These are phyloP conservation scores for Metroxylon sagu DNA, from an alignment of 176 grass and related monocot genomes.

Conservation along the genomic window DNA sequence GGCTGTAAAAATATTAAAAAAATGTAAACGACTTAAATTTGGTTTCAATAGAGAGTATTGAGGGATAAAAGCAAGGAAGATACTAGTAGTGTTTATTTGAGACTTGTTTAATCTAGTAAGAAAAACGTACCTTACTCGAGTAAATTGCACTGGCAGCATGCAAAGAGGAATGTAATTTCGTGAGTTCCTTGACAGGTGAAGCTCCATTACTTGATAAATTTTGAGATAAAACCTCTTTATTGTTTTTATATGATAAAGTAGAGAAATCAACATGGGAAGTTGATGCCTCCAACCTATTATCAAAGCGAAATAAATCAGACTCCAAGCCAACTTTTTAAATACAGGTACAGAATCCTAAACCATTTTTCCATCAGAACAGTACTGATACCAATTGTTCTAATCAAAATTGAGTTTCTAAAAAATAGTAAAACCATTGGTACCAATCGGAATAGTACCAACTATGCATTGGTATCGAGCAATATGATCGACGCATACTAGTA, in stretches of 20 bases:
- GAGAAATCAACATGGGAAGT: conserved; percentile 56
- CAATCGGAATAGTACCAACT: no score
- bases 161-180: conserved; percentile 4
- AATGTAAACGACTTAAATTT: background rate
- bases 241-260: conserved; percentile 29
- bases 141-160: conserved; percentile 8
- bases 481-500: no score
- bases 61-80: no score
- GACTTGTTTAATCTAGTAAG: background rate
- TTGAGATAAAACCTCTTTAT: conserved; percentile 24
- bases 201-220: conserved; percentile 26
- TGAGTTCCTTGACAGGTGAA: conserved; percentile 19
- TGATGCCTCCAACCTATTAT: conserved; percentile 76
- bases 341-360: no score
- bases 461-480: no score
- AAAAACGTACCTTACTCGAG: conserved; percentile 26
- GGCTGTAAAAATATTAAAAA: conserved; percentile 26
- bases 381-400: no score
- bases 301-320: conserved; percentile 9
- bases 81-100: no score
- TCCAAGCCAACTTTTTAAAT: no score
- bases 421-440: no score
- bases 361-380: no score
- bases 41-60: no score
- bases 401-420: no score